Percentiles rank a stretch among this genome's conserved stretches.
Conservation (phyloP, 371 early-diverging fungal species). For the Apophysomyces elegans region DNA sequence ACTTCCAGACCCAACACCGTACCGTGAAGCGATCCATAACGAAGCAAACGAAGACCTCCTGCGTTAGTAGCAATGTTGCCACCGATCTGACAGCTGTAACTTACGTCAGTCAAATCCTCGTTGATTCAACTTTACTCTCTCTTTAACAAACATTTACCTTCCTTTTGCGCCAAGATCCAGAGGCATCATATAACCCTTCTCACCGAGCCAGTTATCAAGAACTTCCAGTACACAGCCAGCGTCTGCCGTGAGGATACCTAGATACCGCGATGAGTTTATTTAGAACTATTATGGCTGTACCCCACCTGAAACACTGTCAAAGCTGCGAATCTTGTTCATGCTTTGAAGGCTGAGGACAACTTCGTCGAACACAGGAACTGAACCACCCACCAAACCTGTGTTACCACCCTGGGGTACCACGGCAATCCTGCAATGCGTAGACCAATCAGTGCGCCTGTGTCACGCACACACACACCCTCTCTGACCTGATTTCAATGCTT, state of each 20-base stretch:
- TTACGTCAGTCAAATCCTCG: background rate
- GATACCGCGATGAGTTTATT: background rate
- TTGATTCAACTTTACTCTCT: too few species aligned
- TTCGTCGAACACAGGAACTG: slow-evolving; percentile 95
- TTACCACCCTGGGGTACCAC: slow-evolving; percentile 98
- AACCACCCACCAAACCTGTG: slow-evolving; percentile 91
- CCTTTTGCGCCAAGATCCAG: slow-evolving; percentile 96
- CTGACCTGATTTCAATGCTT: slow-evolving; percentile 19
- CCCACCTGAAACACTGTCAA: slow-evolving; percentile 83
- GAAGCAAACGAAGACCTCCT: slow-evolving; percentile 90
- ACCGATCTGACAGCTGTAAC: slow-evolving; percentile 85
- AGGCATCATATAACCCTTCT: slow-evolving; percentile 91
- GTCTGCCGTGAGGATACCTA: slow-evolving; percentile 84
- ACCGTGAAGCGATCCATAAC: slow-evolving; percentile 95
- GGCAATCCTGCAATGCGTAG: slow-evolving; percentile 60
- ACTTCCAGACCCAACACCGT: slow-evolving; percentile 90
- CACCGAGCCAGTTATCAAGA: slow-evolving; percentile 86
- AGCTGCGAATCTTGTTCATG: slow-evolving; percentile 82
- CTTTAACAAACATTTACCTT: slow-evolving; percentile 29
- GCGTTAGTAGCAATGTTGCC: slow-evolving; percentile 99
- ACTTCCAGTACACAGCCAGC: slow-evolving; percentile 93
- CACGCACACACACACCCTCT: background rate
- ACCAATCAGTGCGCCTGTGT: background rate
- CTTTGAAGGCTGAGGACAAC: slow-evolving; percentile 78
- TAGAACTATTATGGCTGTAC: background rate